These are phyloP conservation scores for Solanum habrochaites DNA, from an alignment of 257 asterid species.

Conservation along the genomic window DNA sequence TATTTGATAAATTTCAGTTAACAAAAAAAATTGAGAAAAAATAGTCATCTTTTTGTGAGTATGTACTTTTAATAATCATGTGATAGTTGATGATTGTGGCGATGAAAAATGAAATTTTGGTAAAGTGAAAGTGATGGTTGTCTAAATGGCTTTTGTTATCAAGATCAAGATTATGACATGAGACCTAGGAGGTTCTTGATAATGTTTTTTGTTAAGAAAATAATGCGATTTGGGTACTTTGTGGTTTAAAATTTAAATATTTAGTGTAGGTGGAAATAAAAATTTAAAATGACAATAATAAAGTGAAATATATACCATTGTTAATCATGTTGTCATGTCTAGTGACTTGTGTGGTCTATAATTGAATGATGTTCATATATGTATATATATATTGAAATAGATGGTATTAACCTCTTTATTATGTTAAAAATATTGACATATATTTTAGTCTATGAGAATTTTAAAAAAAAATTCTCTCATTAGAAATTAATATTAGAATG, in stretches of 20 bases:
- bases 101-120: too few species aligned
- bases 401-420: background rate
- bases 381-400: background rate
- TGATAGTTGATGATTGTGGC: background rate
- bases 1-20: background rate
- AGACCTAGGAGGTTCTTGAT: background rate
- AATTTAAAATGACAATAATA: too few species aligned
- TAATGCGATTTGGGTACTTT: too few species aligned
- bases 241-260: too few species aligned
- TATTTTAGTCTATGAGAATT: background rate
- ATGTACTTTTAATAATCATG: background rate
- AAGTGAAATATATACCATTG: background rate
- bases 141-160: background rate
- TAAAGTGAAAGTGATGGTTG: background rate
- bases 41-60: background rate
- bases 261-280: background rate
- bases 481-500: background rate
- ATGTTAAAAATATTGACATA: background rate
- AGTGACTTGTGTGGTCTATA: background rate
- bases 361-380: background rate
- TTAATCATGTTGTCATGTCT: background rate
- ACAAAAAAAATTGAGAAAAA: too few species aligned
- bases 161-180: background rate
- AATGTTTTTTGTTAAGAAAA: too few species aligned
- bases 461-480: too few species aligned